These are phyloP conservation scores for Myotisia sp. DNA, from an alignment of 2,329 filamentous ascomycete species.

Conservation along the genomic window DNA sequence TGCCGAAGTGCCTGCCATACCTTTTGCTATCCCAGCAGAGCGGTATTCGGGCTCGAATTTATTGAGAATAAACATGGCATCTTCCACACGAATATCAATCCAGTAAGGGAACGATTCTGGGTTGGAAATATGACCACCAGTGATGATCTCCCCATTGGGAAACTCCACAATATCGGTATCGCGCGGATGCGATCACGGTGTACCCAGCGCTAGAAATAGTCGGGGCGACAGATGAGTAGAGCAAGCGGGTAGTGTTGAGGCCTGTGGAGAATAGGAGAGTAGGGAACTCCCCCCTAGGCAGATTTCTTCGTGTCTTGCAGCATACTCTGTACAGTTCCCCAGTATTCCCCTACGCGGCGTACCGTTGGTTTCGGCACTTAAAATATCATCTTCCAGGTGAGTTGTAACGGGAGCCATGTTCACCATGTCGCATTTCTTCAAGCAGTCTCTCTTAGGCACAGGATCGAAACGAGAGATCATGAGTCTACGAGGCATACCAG, in stretches of 20 bases:
- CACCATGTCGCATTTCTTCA: slow-evolving; percentile 4
- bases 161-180: slow-evolving; percentile 15
- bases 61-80: neutral
- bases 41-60: too few species aligned
- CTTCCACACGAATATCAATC: slow-evolving; percentile 2
- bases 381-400: slow-evolving; percentile 6
- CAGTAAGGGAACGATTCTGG: neutral
- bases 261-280: slow-evolving; percentile 8
- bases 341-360: too few species aligned
- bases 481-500: slow-evolving; percentile 7
- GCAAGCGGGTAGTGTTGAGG: slow-evolving; percentile 5
- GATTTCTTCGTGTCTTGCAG: neutral
- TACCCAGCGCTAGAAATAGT: slow-evolving; percentile 8
- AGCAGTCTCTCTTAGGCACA: slow-evolving; percentile 4
- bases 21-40: too few species aligned
- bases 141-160: slow-evolving; percentile 12
- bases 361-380: neutral
- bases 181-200: slow-evolving; percentile 12
- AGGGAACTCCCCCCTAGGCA: slow-evolving; percentile 1
- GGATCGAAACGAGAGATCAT: slow-evolving; percentile 11
- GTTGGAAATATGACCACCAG: neutral
- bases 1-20: too few species aligned
- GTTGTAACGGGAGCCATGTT: slow-evolving; percentile 7
- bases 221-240: slow-evolving; percentile 7
- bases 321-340: slow-evolving; percentile 1